Evolutionary conservation across 1,139 yeast genomes (phyloP), one percentile per base, ranked within the genome.

Genomic region (Suhomyces bolitotheri): DNA sequence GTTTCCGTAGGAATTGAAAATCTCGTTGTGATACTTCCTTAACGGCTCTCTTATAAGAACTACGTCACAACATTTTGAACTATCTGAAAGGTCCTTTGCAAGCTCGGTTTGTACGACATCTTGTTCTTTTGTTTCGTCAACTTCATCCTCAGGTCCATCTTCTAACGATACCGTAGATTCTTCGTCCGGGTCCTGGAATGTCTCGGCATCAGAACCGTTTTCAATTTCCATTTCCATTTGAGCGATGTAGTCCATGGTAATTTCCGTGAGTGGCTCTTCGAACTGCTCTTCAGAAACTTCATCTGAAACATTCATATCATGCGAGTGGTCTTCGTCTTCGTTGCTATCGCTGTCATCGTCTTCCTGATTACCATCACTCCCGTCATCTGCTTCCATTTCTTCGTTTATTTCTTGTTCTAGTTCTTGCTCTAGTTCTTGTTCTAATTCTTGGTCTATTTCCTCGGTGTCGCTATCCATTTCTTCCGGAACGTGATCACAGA

Each of bases 1-100:
- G 28, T 81, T 81, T 0, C 96, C 96, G 50, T 86, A 87, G 0
- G 92, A 79, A 56, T 85, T 86, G 66, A 79, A 83, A 9, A 88
- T 57, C 51, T 88, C 95, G 38, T 47, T 56, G 4, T 49, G 47
- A 11, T 65, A 53, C n/a, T 75, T 74, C 17, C 62, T 53, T 2
- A 51, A 38, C 1, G 85, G 72, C 3, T 58, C 50, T 5, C 53
- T 51, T 10, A 68, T 61, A 14, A 76, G 49, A 1, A 73, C 66
- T 13, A 82, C 73, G 49, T 82, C 89, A 46, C 86, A 80, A 51
- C 85, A 72, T 50, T 54, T 60, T 28, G 71, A 52, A 27, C 63
- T 51, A 36, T 67, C 69, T 0, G 60, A 43, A 9, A 70, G 53
- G 29, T 66, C 66, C 22, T 46, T 43, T 2, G 60, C 61, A 16